These are phyloP conservation scores for Primulina huaijiensis DNA, from an alignment of 257 asterid genomes.

Conservation along the genomic window DNA sequence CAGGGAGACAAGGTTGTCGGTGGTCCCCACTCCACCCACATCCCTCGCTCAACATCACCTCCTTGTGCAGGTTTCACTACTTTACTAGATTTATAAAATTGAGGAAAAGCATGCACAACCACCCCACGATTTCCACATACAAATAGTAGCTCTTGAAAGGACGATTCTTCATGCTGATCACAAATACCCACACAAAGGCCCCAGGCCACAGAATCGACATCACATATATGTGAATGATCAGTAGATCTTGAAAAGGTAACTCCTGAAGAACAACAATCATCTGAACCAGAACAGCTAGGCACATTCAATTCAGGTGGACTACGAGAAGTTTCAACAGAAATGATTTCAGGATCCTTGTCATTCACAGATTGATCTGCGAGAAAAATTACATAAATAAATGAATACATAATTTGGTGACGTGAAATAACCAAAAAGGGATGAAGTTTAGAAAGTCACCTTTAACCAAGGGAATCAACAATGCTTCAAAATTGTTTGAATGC, in stretches of 20 bases:
- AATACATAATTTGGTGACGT: conserved; percentile 19
- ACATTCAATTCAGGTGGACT: conserved; percentile 31
- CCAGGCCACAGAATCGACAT: conserved; percentile 84
- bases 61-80: conserved; percentile 32
- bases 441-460: conserved; percentile 45
- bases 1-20: conserved; percentile 32
- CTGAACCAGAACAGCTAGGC: conserved; percentile 34
- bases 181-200: conserved; percentile 52
- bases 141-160: conserved; percentile 73
- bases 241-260: conserved; percentile 34
- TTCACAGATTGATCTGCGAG: conserved; percentile 40
- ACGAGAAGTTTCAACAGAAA: conserved; percentile 25
- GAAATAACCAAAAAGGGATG: conserved; percentile 1
- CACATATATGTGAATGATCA: conserved; percentile 51
- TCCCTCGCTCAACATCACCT: conserved; percentile 55
- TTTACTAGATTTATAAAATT: conserved; percentile 34
- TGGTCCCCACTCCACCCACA: conserved; percentile 91
- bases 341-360: conserved; percentile 37
- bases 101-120: conserved; percentile 74
- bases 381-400: conserved; percentile 13
- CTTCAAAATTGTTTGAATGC: conserved; percentile 63
- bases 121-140: conserved; percentile 74
- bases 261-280: conserved; percentile 33
- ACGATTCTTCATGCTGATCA: conserved; percentile 52
- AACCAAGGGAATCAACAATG: conserved; percentile 64